Evolutionary conservation across 495 filamentous ascomycete species (phyloP).

Genomic region (Jackrogersella minutella): DNA sequence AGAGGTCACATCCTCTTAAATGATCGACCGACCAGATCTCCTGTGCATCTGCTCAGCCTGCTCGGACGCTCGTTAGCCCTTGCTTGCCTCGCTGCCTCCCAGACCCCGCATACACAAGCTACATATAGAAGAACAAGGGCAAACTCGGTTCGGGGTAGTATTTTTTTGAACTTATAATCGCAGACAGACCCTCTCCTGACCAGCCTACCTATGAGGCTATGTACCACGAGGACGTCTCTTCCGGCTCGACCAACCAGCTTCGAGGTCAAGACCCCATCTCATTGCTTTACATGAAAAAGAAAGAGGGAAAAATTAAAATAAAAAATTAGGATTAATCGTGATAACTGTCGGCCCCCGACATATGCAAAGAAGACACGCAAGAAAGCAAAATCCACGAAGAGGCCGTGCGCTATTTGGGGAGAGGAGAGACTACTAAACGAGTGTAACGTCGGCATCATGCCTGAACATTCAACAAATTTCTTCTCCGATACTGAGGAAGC

Average conservation of each 20-base stretch:
- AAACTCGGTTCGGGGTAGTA: constrained; percentile 21
- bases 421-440: constrained; percentile 31
- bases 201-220: constrained; percentile 33
- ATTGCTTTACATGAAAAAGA: constrained; percentile 2
- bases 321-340: constrained; percentile 22
- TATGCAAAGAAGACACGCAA: constrained; percentile 28
- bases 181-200: constrained; percentile 22
- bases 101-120: constrained; percentile 27
- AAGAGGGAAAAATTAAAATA: background rate
- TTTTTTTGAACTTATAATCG: constrained; percentile 19
- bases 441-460: constrained; percentile 36
- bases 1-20: constrained; percentile 11
- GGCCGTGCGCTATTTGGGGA: constrained; percentile 22
- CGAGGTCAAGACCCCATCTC: constrained; percentile 4
- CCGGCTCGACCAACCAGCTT: constrained; percentile 33
- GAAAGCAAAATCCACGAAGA: constrained; percentile 8
- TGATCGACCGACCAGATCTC: constrained; percentile 37
- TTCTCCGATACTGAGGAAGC: constrained; percentile 13
- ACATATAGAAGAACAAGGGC: constrained; percentile 6
- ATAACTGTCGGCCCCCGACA: constrained; percentile 25
- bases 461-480: constrained; percentile 23
- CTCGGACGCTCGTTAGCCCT: constrained; percentile 27
- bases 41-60: constrained; percentile 26
- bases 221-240: constrained; percentile 17
- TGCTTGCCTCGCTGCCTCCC: constrained; percentile 25